phyloP scores from a whole-genome alignment of 2,329 filamentous ascomycete genomes.

The Claviceps pazoutovae region DNA sequence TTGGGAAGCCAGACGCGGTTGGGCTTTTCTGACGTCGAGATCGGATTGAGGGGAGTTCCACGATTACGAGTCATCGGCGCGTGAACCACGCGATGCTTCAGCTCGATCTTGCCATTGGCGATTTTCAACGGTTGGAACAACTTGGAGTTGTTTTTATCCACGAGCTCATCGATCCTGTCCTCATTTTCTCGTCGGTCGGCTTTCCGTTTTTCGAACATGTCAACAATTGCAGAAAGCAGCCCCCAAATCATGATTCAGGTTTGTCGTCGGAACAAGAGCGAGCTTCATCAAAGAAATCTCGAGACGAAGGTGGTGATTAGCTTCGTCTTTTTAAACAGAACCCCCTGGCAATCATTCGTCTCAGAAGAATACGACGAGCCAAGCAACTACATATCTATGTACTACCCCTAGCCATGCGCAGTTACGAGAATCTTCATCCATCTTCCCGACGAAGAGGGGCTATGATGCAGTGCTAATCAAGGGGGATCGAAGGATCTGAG shows the following conservation, averaged over 20 bases:
- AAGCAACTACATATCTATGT: background rate
- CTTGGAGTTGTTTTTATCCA: constrained; percentile 8
- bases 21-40: constrained; percentile 29
- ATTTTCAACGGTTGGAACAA: constrained; percentile 22
- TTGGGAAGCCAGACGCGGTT: constrained; percentile 35
- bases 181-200: background rate
- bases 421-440: background rate
- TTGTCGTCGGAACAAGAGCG: too few relatives aligned
- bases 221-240: background rate
- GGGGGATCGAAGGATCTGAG: background rate
- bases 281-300: too few relatives aligned
- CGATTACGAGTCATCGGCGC: constrained; percentile 41
- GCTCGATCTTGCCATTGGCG: constrained; percentile 27
- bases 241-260: too few relatives aligned
- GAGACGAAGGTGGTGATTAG: background rate
- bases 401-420: background rate
- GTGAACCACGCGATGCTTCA: constrained; percentile 37
- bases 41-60: constrained; percentile 27
- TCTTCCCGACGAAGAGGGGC: background rate
- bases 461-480: background rate
- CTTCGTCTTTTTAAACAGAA: background rate
- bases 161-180: constrained; percentile 5
- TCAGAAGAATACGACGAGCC: background rate
- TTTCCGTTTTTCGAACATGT: background rate
- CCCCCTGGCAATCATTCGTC: background rate